Conservation (phyloP, 2,329 filamentous ascomycete genomes). For the Ophiocordyceps robertsii region DNA sequence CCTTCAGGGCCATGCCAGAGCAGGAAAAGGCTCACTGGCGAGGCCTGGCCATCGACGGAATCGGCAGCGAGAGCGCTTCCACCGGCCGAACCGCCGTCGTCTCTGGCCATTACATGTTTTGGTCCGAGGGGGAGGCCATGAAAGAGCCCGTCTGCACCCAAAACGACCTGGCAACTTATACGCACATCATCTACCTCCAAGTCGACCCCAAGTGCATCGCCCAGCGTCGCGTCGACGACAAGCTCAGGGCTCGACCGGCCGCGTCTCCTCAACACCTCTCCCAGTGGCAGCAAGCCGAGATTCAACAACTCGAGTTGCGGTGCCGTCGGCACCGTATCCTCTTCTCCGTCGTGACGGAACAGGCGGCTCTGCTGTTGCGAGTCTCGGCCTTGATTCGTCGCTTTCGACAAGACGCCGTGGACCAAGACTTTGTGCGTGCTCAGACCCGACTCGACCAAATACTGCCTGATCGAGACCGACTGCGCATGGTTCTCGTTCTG, state of each 20-base stretch:
- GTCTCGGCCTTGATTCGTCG: constrained; percentile 3
- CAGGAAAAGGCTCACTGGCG: constrained; percentile 25
- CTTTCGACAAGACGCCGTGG: constrained; percentile 3
- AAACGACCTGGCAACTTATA: constrained; percentile 32
- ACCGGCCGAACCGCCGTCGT: constrained; percentile 30
- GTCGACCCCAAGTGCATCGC: constrained; percentile 20
- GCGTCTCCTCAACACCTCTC: constrained; percentile 22
- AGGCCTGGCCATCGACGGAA: constrained; percentile 27
- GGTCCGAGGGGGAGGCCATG: constrained; percentile 22
- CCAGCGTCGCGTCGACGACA: constrained; percentile 24
- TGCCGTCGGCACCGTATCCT: constrained; percentile 33
- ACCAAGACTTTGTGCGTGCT: constrained; percentile 20
- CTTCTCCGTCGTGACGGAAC: constrained; percentile 22
- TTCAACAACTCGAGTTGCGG: constrained; percentile 21
- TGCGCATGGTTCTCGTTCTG: constrained; percentile 36
- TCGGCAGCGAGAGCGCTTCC: constrained; percentile 21
- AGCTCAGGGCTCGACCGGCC: constrained; percentile 16
- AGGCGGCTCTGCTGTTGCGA: constrained; percentile 8
- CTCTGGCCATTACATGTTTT: constrained; percentile 43
- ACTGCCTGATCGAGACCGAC: constrained; percentile 8
- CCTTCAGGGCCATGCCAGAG: constrained; percentile 27
- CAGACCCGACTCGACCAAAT: constrained; percentile 17
- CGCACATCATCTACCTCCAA: constrained; percentile 46
- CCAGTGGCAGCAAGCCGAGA: constrained; percentile 35
- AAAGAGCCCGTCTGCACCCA: constrained; percentile 24